Base-by-base conservation (phyloP, 192 early-diverging fungal species). In the Backusella tarrabulga region DNA sequence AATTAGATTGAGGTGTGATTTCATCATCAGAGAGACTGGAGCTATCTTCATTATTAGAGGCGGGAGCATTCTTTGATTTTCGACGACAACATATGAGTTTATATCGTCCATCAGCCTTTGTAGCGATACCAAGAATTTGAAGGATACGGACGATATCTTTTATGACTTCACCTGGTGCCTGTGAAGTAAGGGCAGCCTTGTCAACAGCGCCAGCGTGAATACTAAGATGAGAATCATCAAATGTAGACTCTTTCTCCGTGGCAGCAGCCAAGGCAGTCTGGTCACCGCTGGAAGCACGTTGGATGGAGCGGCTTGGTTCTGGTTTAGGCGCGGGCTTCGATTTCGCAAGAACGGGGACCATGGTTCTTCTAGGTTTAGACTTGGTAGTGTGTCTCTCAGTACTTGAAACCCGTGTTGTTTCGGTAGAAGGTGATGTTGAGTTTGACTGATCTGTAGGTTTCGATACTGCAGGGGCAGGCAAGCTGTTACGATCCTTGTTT, bases 141-240 rank as follows among this genome's bases (percentile, higher is more conserved):
- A 79, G 81, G 2, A 83, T 85, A 54, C 79, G 81, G 36, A 81
- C 76, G 21, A 90, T 81, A 29, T 85, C 85, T 46, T 81, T 82
- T 50, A 88, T 87, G 23, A 90, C 76, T 34, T 84, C 85, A 40
- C 83, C 79, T 9, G 89, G 89, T 11, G 83, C 80, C 35, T 84
- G 79, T 76, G 85, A 85, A 52, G 87, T 87, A 38, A 90, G 78
- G 12, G 86, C 87, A 52, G 87, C 77, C 6, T 83, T 87, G 34
- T 90, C 89, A 26, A 90, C 85, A 29, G 86, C 87, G 35, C 89
- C 89, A 26, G 87, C 82, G 71, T 90, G 89, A 41, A 90, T 80
- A 12, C 82, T 83, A 80, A 89, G 82, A 68, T 85, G 76, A 60
- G 84, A 85, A 46, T 84, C 54, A 63, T 34, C 29, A 52, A 35